Evolutionary conservation across 371 early-diverging fungal genomes (phyloP), one percentile per base, ranked within the genome.

Genomic region (Phascolomyces articulosus): DNA sequence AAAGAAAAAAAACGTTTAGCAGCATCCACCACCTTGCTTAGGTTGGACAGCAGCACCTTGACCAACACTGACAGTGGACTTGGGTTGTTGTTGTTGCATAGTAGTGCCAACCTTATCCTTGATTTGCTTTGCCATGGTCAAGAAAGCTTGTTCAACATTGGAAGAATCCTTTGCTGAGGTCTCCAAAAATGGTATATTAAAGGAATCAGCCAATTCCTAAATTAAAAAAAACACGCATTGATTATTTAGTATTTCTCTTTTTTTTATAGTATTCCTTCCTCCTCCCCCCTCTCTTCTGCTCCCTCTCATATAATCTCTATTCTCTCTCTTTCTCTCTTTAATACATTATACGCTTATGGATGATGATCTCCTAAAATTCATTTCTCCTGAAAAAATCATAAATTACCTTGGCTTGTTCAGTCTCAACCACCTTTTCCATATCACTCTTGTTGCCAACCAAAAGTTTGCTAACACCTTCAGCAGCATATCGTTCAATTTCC

Each of bases 391-490:
- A n/a, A n/a, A n/a, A 1, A 34, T 9, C 6, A 1, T 34, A 11
- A 34, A 6, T 57, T 71, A 83, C 84, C 77, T 90, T 90, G 34
- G 93, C 93, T 62, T 82, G 84, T 26, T 87, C 86, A 63, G 85
- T 88, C 34, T 90, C 91, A 47, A 91, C 91, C 51, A 87, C 89
- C 83, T 95, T 93, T 73, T 92, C 91, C 84, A 97, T 85, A 79
- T 99, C 99, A 70, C 95, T 91, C 87, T 99, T 99, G 89, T 99
- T 99, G 60, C 99, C 99, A 34, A 99, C 91, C 62, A 99, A 77
- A 68, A 98, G 84, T 85, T 98, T 96, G 86, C 96, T 95, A 41
- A 95, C 94, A 34, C 93, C 86, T 29, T 72, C 72, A 29, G 72
- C 72, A 38, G 76, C 76, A 58, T 75, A 72, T 54, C 72, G 67